These are phyloP conservation scores for Cinnamomum chago DNA, from an alignment of 164 flowering plant species.

Conservation along the genomic window DNA sequence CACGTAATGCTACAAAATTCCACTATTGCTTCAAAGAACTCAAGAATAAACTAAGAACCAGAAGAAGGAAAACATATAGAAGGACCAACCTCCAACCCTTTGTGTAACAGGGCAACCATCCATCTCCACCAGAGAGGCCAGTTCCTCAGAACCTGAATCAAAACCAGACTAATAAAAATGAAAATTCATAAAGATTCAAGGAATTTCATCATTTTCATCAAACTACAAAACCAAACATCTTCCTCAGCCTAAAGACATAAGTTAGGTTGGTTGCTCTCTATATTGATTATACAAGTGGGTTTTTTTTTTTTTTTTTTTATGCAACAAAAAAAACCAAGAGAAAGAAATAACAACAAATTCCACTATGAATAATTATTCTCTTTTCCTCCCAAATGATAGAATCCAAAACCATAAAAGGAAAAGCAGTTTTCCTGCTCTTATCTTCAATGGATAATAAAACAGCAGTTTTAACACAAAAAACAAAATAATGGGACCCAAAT, in stretches of 20 bases:
- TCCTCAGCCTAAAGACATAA: background rate
- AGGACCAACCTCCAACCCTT: slow-evolving; percentile 4
- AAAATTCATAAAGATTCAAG: background rate
- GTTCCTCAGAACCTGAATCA: slow-evolving; percentile 4
- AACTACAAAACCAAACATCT: background rate
- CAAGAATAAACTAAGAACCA: background rate
- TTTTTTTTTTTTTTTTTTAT: background rate
- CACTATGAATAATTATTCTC: background rate
- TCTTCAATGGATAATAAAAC: background rate
- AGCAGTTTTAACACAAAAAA: background rate
- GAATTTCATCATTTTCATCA: background rate
- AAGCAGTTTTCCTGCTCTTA: background rate
- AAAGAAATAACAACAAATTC: background rate
- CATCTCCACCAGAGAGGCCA: background rate
- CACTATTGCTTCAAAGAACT: background rate
- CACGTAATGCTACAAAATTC: background rate
- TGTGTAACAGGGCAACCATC: background rate
- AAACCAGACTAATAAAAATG: slow-evolving; percentile 1
- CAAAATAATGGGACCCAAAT: slow-evolving; percentile 1
- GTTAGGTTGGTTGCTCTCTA: background rate
- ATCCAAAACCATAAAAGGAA: slow-evolving; percentile 4
- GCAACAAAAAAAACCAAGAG: background rate
- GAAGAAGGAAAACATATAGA: background rate
- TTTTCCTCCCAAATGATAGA: slow-evolving; percentile 5
- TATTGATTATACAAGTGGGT: background rate